Percentiles rank a stretch among this genome's conserved stretches.
phyloP scores from a whole-genome alignment of 371 early-diverging fungal genomes.

The Apophysomyces sp. region DNA sequence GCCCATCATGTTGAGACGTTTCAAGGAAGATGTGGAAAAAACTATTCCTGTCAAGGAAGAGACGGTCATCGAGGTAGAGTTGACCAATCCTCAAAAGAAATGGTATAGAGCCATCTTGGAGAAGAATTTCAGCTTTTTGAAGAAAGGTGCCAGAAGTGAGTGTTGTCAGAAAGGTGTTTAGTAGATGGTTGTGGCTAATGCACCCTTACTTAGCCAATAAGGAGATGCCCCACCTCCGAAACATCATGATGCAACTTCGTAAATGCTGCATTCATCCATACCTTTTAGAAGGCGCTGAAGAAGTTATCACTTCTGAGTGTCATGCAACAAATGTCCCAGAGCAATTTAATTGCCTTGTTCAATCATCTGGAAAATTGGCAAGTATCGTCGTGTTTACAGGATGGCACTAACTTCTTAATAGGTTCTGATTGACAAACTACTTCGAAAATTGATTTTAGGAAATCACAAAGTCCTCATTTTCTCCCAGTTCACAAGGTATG shows the following conservation, averaged over 20 bases:
- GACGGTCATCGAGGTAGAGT: constrained; percentile 80
- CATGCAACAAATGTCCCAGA: constrained; percentile 56
- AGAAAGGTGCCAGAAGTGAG: constrained; percentile 56
- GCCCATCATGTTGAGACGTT: constrained; percentile 72
- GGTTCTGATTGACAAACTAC: constrained; percentile 78
- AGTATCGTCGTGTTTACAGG: not conserved
- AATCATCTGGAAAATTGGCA: constrained; percentile 86
- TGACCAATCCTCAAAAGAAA: constrained; percentile 81
- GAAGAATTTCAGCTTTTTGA: constrained; percentile 78
- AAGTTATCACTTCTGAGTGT: constrained; percentile 68
- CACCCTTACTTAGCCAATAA: constrained; percentile 27
- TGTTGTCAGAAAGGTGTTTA: not conserved
- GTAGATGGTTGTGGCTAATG: too few species aligned
- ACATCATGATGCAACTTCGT: constrained; percentile 74
- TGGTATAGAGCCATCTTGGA: constrained; percentile 89
- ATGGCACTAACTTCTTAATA: not conserved
- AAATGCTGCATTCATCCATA: constrained; percentile 89
- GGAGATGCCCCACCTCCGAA: constrained; percentile 60
- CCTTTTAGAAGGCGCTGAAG: constrained; percentile 82
- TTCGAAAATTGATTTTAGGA: constrained; percentile 71
- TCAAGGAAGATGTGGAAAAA: constrained; percentile 85
- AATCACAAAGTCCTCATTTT: constrained; percentile 94
- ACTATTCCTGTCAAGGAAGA: constrained; percentile 84
- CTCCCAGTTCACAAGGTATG: constrained; percentile 89
- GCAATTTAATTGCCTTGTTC: constrained; percentile 73